These are phyloP conservation scores for Dissophora ornata DNA, from an alignment of 192 early-diverging fungal species.

Conservation along the genomic window DNA sequence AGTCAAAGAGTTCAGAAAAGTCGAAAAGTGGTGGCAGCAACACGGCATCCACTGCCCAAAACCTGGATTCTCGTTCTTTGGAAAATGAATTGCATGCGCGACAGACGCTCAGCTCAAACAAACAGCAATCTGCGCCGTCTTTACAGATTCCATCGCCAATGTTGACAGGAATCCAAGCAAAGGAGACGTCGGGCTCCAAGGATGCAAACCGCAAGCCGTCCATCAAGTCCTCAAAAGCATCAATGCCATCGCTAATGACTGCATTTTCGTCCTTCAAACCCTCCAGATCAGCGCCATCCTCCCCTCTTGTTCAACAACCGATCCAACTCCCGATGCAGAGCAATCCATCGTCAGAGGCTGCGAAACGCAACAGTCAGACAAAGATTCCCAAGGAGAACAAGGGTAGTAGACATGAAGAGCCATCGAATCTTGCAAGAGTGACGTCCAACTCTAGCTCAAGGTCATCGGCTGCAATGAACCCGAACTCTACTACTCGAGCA, in stretches of 20 bases:
- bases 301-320: conserved; percentile 17
- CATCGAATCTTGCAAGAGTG: conserved; percentile 1
- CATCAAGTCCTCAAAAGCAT: conserved; percentile 49
- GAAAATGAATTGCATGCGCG: no score
- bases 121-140: conserved; percentile 12
- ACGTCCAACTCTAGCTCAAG: conserved; percentile 13
- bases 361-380: neutral
- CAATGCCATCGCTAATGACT: conserved; percentile 52
- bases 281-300: conserved; percentile 37
- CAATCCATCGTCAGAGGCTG: neutral
- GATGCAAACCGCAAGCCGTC: conserved; percentile 32
- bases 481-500: neutral
- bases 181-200: conserved; percentile 7
- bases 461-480: conserved; percentile 16
- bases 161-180: neutral
- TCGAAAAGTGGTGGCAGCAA: neutral
- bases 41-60: no score
- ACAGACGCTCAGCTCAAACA: neutral
- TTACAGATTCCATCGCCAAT: conserved; percentile 27
- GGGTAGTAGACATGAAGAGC: conserved; percentile 19
- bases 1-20: conserved; percentile 28
- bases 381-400: neutral
- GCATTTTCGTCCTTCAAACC: conserved; percentile 49
- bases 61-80: no score
- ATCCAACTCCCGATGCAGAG: neutral